Evolutionary conservation across 306 rosid species (phyloP).

Genomic region (Cicer yamashitae): DNA sequence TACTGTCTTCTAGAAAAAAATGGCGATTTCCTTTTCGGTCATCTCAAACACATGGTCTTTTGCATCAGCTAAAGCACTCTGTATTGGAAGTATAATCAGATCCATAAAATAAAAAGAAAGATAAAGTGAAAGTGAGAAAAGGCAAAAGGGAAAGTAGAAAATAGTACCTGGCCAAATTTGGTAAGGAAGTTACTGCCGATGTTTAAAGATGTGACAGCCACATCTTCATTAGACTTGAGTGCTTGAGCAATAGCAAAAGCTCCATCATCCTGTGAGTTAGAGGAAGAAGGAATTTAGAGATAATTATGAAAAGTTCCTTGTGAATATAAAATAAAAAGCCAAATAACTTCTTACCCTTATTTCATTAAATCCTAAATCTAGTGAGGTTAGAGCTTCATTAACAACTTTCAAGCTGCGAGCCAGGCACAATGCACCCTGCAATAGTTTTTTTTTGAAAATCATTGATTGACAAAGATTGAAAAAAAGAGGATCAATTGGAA

Average conservation of each 20-base stretch:
- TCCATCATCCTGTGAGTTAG: slow-evolving; percentile 81
- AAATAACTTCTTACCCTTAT: slow-evolving; percentile 68
- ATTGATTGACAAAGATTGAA: slow-evolving; percentile 19
- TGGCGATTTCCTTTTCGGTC: slow-evolving; percentile 88
- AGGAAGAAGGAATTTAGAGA: slow-evolving; percentile 30
- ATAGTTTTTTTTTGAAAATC: slow-evolving; percentile 40
- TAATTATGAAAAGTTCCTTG: slow-evolving; percentile 12
- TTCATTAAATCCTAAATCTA: slow-evolving; percentile 95
- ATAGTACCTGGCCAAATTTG: slow-evolving; percentile 89
- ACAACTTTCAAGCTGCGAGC: slow-evolving; percentile 99
- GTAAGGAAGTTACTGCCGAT: slow-evolving; percentile 86
- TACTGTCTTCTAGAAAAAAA: slow-evolving; percentile 60
- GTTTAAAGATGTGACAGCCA: slow-evolving; percentile 78
- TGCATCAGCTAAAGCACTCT: slow-evolving; percentile 96
- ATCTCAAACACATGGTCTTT: slow-evolving; percentile 95
- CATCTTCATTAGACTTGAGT: slow-evolving; percentile 88
- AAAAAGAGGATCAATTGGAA: background rate
- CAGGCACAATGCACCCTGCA: slow-evolving; percentile 85
- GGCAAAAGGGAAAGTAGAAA: slow-evolving; percentile 20
- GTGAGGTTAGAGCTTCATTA: slow-evolving; percentile 88
- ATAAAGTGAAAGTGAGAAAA: background rate
- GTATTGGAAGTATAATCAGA: slow-evolving; percentile 45
- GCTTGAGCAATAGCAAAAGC: slow-evolving; percentile 99
- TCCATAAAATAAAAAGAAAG: slow-evolving; percentile 13
- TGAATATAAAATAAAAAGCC: background rate